phyloP scores from a whole-genome alignment of 1,284 basidiomycete genomes.

The Ustilago shanxiensis region DNA sequence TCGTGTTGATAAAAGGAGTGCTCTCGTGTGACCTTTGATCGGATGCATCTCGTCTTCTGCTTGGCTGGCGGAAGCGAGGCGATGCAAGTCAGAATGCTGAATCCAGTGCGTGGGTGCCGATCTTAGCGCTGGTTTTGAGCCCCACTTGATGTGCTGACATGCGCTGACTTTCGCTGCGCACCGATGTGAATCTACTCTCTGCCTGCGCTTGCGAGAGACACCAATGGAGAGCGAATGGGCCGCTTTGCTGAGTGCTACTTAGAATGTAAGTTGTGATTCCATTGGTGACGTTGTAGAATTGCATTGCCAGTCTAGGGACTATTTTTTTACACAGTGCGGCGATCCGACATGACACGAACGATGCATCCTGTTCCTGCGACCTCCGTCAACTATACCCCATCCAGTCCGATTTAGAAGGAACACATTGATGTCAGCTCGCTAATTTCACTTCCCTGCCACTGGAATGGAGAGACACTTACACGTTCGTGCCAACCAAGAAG shows the following conservation, averaged over 20 bases:
- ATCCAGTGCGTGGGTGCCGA: background rate
- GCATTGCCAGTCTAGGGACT: background rate
- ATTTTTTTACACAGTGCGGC: conserved; percentile 24
- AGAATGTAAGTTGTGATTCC: background rate
- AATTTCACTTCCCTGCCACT: background rate
- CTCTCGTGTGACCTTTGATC: too few species aligned
- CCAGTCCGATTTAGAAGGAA: background rate
- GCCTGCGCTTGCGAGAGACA: too few species aligned
- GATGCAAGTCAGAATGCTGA: background rate
- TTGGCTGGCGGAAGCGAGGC: background rate
- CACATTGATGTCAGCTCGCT: background rate
- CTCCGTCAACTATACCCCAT: conserved; percentile 82
- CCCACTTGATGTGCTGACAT: too few species aligned
- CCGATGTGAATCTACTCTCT: too few species aligned
- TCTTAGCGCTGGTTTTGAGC: background rate
- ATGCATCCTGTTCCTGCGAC: conserved; percentile 95
- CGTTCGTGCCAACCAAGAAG: conserved; percentile 95
- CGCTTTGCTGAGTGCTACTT: background rate
- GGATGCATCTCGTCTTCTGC: background rate
- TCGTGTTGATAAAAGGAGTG: too few species aligned
- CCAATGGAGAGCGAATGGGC: too few species aligned
- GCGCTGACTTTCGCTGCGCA: too few species aligned
- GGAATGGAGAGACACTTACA: conserved; percentile 74
- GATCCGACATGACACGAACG: conserved; percentile 95
- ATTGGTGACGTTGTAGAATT: background rate